These are phyloP conservation scores for Penicillium sp. DNA, from an alignment of 2,329 filamentous ascomycete genomes.

Conservation along the genomic window DNA sequence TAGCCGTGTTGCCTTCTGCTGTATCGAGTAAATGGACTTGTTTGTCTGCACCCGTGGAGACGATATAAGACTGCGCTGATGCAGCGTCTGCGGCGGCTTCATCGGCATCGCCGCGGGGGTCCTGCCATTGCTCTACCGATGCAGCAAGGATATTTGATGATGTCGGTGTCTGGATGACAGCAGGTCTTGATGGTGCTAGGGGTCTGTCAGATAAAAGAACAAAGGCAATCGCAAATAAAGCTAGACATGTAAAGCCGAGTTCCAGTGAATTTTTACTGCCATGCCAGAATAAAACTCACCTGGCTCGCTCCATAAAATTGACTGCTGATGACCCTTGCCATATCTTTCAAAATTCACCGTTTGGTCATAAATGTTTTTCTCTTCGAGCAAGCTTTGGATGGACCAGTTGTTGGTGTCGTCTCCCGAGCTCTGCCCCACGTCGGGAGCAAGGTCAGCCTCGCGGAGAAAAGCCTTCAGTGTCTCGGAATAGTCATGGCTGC, in stretches of 20 bases:
- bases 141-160: slow-evolving; percentile 56
- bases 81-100: slow-evolving; percentile 13
- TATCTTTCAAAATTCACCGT: slow-evolving; percentile 57
- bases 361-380: slow-evolving; percentile 60
- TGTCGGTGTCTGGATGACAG: slow-evolving; percentile 45
- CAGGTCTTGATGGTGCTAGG: slow-evolving; percentile 49
- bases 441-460: slow-evolving; percentile 55
- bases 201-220: slow-evolving; percentile 15
- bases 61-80: slow-evolving; percentile 31
- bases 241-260: background rate
- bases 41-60: slow-evolving; percentile 50
- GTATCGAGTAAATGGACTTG: slow-evolving; percentile 49
- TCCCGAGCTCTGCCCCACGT: slow-evolving; percentile 46
- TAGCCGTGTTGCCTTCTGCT: slow-evolving; percentile 17
- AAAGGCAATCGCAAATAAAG: background rate
- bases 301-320: slow-evolving; percentile 48
- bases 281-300: slow-evolving; percentile 37
- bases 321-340: slow-evolving; percentile 45
- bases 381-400: slow-evolving; percentile 60
- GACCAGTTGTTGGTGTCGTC: slow-evolving; percentile 49
- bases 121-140: slow-evolving; percentile 43
- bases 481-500: slow-evolving; percentile 47
- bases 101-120: slow-evolving; percentile 13
- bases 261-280: background rate
- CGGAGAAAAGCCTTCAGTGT: slow-evolving; percentile 59